Evolutionary conservation across 805 yeast genomes (phyloP), one percentile per base, ranked within the genome.

Genomic region (Saccharomycopsis vini): DNA sequence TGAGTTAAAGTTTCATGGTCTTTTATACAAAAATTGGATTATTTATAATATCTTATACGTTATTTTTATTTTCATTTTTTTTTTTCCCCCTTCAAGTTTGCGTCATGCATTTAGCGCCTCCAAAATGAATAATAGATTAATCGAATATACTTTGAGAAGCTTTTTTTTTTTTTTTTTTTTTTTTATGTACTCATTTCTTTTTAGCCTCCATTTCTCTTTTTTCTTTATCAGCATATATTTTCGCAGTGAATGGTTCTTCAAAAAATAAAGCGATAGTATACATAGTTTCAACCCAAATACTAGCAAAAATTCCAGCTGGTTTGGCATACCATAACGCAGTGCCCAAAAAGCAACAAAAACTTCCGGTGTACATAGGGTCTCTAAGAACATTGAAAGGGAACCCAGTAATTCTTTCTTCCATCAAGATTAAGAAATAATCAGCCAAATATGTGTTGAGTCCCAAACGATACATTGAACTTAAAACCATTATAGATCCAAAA

Each of bases 331-430:
- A 82, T 52, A 92, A 69, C 3, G 95, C 90, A 34, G 94, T 80
- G 36, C 96, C 98, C 58, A 92, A 66, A 70, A 92, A 92, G 42
- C 94, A 79, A 52, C 90, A 66, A 19, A 89, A 75, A 7, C 95
- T 84, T 13, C 98, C 98, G 58, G 83, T 81, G 64, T 92, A 92
- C 98, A 92, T 92, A 52, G 98, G 98, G 63, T 92, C 90, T 57
- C 87, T 81, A 51, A 80, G 73, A 45, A 89, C 77, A 56, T 80
- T 89, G 73, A 92, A 92, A 13, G 98, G 98, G 73, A 92, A 92
- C 1, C 83, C 79, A 15, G 90, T 81, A 47, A 92, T 95, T 58
- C 95, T 75, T 51, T 84, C 75, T 50, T 80, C 79, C 92, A 90
- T 92, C 55, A 92, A 72, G 56, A 92, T 89, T 1, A 97, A 97